Evolutionary conservation across 805 yeast genomes (phyloP), one percentile per base, ranked within the genome.

Genomic region (Ogataea allantospora): DNA sequence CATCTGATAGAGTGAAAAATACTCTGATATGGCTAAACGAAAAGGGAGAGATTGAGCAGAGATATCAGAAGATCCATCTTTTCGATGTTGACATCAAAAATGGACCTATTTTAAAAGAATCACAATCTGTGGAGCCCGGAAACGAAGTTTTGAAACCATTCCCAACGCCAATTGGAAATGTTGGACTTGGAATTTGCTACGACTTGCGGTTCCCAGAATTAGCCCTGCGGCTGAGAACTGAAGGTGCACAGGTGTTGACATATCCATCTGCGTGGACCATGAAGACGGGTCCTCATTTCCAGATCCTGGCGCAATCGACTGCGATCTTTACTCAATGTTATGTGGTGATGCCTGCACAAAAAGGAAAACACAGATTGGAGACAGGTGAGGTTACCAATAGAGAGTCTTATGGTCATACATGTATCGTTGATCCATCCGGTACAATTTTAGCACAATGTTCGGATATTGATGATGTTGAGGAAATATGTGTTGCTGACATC

Each of bases 281-380:
- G 56, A 79, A 80, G 46, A 91, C 98, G 0, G 99, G 99, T 1
- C 87, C 91, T 1, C 99, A 91, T 55, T 91, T 97, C 95, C 78
- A 78, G 36, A 59, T 76, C 1, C 66, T 91, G 35, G 96, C 87
- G 2, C 69, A 78, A 18, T 83, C 95, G 0, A 67, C 97, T 32
- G 98, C 98, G 4, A 73, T 91, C 9, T 96, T 89, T 55, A 75
- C 91, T 1, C 98, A 93, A 61, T 70, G 83, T 43, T 93, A 74
- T 58, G 95, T 89, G 5, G 67, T 91, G 4, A 76, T 88, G 83
- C 89, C 97, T 2, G 95, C 93, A 0, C 96, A 88, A 55, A 77
- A 79, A 39, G 97, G 97, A 2, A 61, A 63, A 27, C 96, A 88
- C 57, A 78, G 80, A 41, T 69, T 77, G 0, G 54, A 57, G 22